Evolutionary conservation across 108 stramenopile species (phyloP).

Genomic region (Cyclotella cryptica): DNA sequence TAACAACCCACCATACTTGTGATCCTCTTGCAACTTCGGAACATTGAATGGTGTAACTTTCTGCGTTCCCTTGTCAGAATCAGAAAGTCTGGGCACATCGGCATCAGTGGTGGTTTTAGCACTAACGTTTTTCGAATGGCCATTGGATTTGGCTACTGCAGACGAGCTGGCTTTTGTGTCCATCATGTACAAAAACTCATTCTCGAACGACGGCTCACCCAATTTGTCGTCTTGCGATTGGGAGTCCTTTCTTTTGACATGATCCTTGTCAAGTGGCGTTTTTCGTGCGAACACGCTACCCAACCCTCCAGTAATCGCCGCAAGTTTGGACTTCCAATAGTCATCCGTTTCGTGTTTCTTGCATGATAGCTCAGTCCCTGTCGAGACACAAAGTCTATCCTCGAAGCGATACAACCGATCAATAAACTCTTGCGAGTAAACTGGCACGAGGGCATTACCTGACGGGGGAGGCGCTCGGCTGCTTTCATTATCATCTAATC

Average conservation of each 20-base stretch:
- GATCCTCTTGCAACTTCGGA: not conserved
- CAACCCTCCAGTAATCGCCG: conserved; percentile 19
- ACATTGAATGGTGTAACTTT: not conserved
- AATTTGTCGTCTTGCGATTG: not conserved
- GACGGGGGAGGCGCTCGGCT: not conserved
- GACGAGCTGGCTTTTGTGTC: not conserved
- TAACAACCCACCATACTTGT: not conserved
- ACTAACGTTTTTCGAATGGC: not conserved
- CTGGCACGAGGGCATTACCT: conserved; percentile 14
- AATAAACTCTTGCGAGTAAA: conserved; percentile 31
- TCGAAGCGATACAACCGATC: conserved; percentile 49
- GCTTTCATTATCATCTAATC: not conserved
- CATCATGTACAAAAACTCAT: conserved; percentile 6
- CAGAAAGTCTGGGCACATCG: not conserved
- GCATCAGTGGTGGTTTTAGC: not conserved
- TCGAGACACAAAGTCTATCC: conserved; percentile 50
- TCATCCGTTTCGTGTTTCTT: conserved; percentile 30
- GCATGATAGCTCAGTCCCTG: conserved; percentile 31
- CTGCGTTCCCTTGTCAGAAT: not conserved
- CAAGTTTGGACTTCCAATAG: conserved; percentile 20
- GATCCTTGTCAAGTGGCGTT: not conserved
- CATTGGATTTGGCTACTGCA: not conserved
- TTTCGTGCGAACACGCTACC: conserved; percentile 14
- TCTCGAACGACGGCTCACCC: not conserved
- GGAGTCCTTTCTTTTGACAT: not conserved